These are phyloP conservation scores for Metarhizium brunneum DNA, from an alignment of 2,329 filamentous ascomycete species.

Conservation along the genomic window DNA sequence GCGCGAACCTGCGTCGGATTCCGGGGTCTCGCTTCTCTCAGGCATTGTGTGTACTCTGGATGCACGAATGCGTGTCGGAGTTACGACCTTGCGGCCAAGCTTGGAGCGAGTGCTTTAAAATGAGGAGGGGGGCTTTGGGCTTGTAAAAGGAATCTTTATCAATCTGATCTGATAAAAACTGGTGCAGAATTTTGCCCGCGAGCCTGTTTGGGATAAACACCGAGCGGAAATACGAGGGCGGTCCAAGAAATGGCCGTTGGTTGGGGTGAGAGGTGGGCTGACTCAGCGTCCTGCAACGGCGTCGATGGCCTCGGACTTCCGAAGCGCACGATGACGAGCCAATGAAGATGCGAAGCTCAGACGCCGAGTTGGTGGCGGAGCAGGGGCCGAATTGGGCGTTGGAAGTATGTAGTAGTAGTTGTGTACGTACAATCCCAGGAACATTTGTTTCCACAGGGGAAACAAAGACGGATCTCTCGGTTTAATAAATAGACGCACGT, in stretches of 20 bases:
- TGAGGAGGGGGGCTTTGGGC: conserved; percentile 13
- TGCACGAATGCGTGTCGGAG: conserved; percentile 19
- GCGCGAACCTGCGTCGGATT: conserved; percentile 22
- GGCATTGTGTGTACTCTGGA: conserved; percentile 10
- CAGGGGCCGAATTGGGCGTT: too few species aligned
- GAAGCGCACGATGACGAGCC: not conserved
- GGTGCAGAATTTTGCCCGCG: conserved; percentile 15
- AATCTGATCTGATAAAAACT: conserved; percentile 30
- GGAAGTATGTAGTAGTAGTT: too few species aligned
- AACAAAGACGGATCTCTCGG: not conserved
- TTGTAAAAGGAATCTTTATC: conserved; percentile 26
- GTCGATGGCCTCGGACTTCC: conserved; percentile 2
- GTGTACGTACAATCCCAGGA: not conserved
- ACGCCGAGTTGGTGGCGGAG: not conserved
- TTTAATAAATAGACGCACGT: not conserved
- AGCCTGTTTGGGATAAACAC: conserved; percentile 10
- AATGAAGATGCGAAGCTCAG: not conserved
- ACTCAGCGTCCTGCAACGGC: not conserved
- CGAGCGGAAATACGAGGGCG: conserved; percentile 24
- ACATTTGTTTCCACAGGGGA: not conserved
- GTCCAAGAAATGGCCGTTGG: not conserved
- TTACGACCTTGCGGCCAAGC: conserved; percentile 20
- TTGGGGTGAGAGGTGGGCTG: not conserved
- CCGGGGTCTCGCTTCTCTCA: conserved; percentile 29
- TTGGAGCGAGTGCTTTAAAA: conserved; percentile 3